Conservation (phyloP, 352 stramenopile genomes). For the Globisporangium uncinulatum region DNA sequence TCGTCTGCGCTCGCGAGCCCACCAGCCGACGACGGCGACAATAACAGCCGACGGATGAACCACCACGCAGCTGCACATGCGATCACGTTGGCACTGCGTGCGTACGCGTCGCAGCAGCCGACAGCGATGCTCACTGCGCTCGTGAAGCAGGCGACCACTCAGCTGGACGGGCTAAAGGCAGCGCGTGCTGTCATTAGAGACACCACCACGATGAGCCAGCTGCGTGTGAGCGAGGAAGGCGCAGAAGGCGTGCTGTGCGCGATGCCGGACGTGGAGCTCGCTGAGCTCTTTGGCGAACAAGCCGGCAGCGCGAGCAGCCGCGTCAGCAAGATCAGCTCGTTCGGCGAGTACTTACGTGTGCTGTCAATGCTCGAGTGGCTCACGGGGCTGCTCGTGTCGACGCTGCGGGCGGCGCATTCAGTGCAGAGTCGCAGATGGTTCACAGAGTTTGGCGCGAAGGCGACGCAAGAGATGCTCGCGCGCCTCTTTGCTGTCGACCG, state of each 20-base stretch:
- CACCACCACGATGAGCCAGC: conserved; percentile 15
- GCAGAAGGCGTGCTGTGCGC: conserved; percentile 58
- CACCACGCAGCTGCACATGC: conserved; percentile 89
- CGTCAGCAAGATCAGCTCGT: conserved; percentile 32
- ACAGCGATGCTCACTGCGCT: conserved; percentile 67
- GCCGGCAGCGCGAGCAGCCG: background rate
- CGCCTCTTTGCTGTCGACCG: conserved; percentile 70
- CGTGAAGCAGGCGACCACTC: conserved; percentile 49
- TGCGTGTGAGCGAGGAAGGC: conserved; percentile 45
- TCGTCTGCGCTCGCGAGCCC: conserved; percentile 32
- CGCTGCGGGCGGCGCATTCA: conserved; percentile 62
- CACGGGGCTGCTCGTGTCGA: conserved; percentile 68
- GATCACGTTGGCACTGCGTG: conserved; percentile 84
- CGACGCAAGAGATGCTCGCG: conserved; percentile 46
- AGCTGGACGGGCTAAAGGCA: conserved; percentile 42
- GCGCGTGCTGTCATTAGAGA: conserved; percentile 33
- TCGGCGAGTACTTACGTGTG: conserved; percentile 61
- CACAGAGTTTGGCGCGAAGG: conserved; percentile 51
- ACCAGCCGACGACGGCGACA: conserved; percentile 9
- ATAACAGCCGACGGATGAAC: conserved; percentile 21
- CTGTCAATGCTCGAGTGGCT: conserved; percentile 78
- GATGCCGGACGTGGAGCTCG: conserved; percentile 53
- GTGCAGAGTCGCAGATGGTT: conserved; percentile 78
- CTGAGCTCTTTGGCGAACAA: conserved; percentile 11
- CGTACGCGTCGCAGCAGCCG: conserved; percentile 87